phyloP scores from a whole-genome alignment of 2,329 filamentous ascomycete genomes.

The Exophiala viscosa region DNA sequence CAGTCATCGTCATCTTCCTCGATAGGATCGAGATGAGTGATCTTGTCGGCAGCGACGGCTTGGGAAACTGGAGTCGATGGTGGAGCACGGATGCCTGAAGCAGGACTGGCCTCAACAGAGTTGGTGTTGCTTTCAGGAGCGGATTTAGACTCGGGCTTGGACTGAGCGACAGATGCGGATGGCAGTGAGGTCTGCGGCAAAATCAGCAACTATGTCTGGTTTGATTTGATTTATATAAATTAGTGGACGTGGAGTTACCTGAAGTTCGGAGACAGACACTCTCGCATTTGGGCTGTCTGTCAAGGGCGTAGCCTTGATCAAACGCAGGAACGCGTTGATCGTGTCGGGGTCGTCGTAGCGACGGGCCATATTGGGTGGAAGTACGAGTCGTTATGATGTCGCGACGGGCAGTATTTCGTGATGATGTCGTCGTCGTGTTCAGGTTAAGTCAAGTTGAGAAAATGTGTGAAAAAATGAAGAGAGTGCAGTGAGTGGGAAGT shows the following conservation, averaged over 20 bases:
- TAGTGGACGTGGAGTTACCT: not conserved
- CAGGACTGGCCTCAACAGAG: not conserved
- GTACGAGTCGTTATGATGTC: not conserved
- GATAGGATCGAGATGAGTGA: not conserved
- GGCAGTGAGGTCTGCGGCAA: not conserved
- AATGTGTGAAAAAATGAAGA: no score
- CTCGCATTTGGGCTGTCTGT: not conserved
- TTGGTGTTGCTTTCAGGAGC: not conserved
- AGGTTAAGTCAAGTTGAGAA: no score
- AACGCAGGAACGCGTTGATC: conserved; percentile 1
- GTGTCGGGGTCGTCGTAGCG: not conserved
- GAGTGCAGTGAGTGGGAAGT: no score
- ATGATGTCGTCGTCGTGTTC: no score
- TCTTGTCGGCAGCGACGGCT: not conserved
- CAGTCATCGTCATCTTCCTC: not conserved
- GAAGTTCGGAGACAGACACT: not conserved
- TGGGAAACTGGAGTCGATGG: conserved; percentile 2
- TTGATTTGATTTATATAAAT: not conserved
- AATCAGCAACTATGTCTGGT: not conserved
- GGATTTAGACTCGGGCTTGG: not conserved
- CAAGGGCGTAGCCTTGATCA: not conserved
- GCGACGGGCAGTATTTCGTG: not conserved
- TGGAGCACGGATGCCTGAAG: not conserved
- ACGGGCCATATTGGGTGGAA: not conserved
- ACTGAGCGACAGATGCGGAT: not conserved